Evolutionary conservation across 345 rosid species (phyloP).

Genomic region (Conringia planisiliqua): DNA sequence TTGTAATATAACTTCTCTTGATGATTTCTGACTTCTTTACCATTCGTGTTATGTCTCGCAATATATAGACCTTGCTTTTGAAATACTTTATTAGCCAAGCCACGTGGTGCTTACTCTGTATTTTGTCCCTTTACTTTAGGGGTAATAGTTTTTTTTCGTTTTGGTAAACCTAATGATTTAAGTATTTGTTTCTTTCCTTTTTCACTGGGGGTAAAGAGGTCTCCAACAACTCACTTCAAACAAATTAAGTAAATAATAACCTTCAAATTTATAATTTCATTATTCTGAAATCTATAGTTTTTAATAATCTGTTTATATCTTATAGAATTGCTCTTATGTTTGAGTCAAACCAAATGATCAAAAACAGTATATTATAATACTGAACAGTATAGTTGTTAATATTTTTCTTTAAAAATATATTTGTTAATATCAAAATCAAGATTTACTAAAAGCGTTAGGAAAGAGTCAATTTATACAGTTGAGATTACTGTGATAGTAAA

Average conservation of each 20-base stretch:
- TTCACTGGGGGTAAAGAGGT: background rate
- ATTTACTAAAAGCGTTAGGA: background rate
- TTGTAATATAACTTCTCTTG: background rate
- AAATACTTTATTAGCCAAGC: background rate
- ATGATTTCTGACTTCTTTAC: background rate
- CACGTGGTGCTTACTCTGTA: slow-evolving; percentile 22
- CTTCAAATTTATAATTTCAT: background rate
- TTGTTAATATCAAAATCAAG: background rate
- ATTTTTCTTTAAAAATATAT: background rate
- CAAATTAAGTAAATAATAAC: background rate
- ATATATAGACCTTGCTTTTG: slow-evolving; percentile 4
- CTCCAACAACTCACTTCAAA: background rate
- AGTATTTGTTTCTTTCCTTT: background rate
- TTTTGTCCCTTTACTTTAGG: background rate
- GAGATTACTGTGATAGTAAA: background rate
- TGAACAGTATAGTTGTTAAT: background rate
- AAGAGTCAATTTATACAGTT: background rate
- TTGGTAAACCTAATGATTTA: background rate
- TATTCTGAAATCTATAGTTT: background rate
- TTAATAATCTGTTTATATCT: background rate
- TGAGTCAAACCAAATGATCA: background rate
- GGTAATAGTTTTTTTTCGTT: background rate
- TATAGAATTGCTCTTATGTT: background rate
- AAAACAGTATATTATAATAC: background rate
- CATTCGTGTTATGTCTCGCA: background rate